Base-by-base conservation (phyloP, 176 grass and related monocot genomes). In the Oropetium thomaeum region DNA sequence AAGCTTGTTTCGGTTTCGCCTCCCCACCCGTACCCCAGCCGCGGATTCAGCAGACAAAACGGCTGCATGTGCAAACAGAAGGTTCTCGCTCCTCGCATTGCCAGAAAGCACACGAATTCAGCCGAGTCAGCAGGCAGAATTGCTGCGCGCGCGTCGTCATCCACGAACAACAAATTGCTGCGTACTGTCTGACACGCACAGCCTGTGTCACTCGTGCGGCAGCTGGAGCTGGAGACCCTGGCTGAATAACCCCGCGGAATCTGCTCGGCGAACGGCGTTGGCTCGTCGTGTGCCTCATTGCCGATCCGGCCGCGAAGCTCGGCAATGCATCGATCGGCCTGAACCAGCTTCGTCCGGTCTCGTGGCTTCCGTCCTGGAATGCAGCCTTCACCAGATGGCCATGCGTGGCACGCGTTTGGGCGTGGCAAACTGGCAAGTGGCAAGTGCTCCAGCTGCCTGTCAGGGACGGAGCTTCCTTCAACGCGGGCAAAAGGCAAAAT, bases 11-110 rank as follows among this genome's bases (percentile, higher is more conserved):
- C 37, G 22, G 38, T 38, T 68, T n/a, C n/a, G n/a, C n/a, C n/a
- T n/a, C n/a, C n/a, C n/a, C n/a, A n/a, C n/a, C n/a, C n/a, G n/a
- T n/a, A n/a, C 13, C 27, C 5, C 37, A 67, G 73, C 79, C 33
- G 67, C 27, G 45, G 67, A 33, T 77, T 75, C 66, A 33, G 79
- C 51, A 79, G 85, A 83, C 85, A 79, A 53, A 67, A 42, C 59
- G n/a, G 41, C 60, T 40, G 61, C 51, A 51, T 65, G 51, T 17
- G 19, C 26, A n/a, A 29, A 43, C 4, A 5, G 65, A 77, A 62
- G 65, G 65, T 53, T 70, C 65, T 31, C 60, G 48, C 5, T 38
- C 31, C 17, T 34, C 40, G 16, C 55, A 32, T 14, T 52, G 39
- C 0, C 47, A 65, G 65, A 47, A 63, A 41, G 53, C 70, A 79